Evolutionary conservation across 306 rosid species (phyloP), one percentile per base, ranked within the genome.

Genomic region (Sechiopsis laciniata): DNA sequence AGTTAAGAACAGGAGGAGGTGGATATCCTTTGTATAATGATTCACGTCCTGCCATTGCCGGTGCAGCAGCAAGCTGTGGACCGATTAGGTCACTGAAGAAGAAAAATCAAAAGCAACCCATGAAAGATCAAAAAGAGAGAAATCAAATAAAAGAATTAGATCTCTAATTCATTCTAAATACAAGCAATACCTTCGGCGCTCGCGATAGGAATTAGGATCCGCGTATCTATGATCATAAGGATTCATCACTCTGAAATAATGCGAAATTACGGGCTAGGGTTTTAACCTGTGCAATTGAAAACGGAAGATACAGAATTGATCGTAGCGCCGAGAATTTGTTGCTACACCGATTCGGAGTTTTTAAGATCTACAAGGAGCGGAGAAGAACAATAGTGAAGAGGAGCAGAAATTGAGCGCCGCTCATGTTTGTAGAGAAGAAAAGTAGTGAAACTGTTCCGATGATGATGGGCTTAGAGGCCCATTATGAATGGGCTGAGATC

Each of bases 131-230:
- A 79, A 45, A 14, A 40, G 74, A 45, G 50, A 45, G 11, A 10
- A 13, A 7, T 55, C 4, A 19, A 12, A 3, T 13, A 74, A 24
- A 45, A 15, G 20, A 65, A 29, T 50, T 11, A 76, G 16, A 69
- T 45, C n/a, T 26, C 12, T 10, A 45, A 45, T 45, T 45, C 50
- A 45, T 45, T 48, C 8, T 13, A 22, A 12, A 3, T 32, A 1
- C 29, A 8, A 62, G n/a, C 32, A 35, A 10, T 72, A 93, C 98
- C 96, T 87, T 75, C 90, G 91, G 65, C 94, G 98, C 62, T 84
- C 85, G 45, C 97, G 93, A 68, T 86, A 93, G 64, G 98, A 90
- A 72, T 78, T 65, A 8, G 91, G 68, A 71, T 90, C 96, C 52
- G 84, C 60, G 77, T 84, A 83, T 55, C 98, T 74, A 60, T 75